Base-by-base conservation (phyloP, 108 stramenopile genomes). In the Discostella pseudostelligera region DNA sequence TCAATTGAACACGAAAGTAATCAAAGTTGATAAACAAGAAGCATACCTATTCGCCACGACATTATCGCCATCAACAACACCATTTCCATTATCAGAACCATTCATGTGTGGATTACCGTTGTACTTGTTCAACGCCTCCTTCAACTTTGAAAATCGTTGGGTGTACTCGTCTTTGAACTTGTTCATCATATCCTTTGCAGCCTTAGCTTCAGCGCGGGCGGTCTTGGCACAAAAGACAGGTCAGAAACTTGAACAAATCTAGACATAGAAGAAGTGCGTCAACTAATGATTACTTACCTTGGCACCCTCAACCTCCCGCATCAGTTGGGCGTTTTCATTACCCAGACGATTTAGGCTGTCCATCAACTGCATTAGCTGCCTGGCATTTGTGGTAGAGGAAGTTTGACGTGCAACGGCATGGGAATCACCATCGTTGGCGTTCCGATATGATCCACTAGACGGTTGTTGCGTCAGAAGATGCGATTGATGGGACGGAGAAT, bases 311-410 rank as follows among this genome's bases (percentile, higher is more conserved):
- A 94, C 85, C 74, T 89, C 83, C 14, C 92, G 61, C 72, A 94
- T 70, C 24, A 94, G 76, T 8, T 76, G 77, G 24, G 86, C 89
- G 58, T 94, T 94, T 62, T 94, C 92, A 63, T 94, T 86, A 14
- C 89, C 87, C n/a, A 94, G 66, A 29, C 86, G 79, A 39, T 89
- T 89, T 26, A 94, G 62, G 22, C 84, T 80, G 69, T 94, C 92
- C 85, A 94, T 85, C 20, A 90, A 71, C 19, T 85, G 86, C 81
- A 94, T 85, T n/a, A 90, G 66, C 69, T 90, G 87, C 61, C 90
- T 90, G 14, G 86, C 87, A 44, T 90, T 88, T 2, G 78, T 67
- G 8, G 84, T 59, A 17, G 26, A 48, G 47, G 47, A 48, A 7
- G 21, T 20, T 14, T 36, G 24, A 13, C 55, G 21, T 24, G 56